Evolutionary conservation across 495 filamentous ascomycete genomes (phyloP), one percentile per base, ranked within the genome.

Genomic region (Aspergillus saccharolyticus): DNA sequence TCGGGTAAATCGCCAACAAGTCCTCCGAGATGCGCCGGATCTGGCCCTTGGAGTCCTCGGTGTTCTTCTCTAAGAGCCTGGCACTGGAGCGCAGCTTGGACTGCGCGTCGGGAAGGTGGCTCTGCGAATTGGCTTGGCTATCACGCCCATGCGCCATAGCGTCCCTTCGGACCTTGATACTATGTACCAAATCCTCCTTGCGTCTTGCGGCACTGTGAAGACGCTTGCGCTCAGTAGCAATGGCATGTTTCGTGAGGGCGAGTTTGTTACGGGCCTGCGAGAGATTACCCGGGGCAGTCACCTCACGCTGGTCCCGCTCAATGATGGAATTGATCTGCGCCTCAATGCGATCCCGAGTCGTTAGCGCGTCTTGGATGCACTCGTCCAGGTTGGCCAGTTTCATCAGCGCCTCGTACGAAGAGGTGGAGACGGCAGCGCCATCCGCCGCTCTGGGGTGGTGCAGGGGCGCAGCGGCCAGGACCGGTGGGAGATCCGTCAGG

Each of bases 381-480:
- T 91, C 88, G 57, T 96, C 91, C 42, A 98, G 75, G 53, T 90
- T 97, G 15, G 89, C 86, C 25, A 98, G 78, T 28, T 86, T 84
- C 88, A 96, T 95, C 45, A 98, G 74, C 1, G 89, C 84, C 64
- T 95, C 94, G 71, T 96, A 98, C 1, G 91, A 92, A 5, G 91
- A 90, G 1, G 89, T 94, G 0, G 77, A 65, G 53, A 84, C 61
- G 1, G 61, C 73, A 59, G 16, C 52, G 14, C 64, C 62, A 44
- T 67, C 68, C 9, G 71, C 71, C 58, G 76, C 71, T 48, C 53
- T 56, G 16, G 50, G 28, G 20, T 30, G 42, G 17, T 47, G 53
- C 15, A 58, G 56, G 49, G 63, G 62, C 48, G 57, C 64, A 44
- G 68, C 63, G 46, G 64, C 59, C 57, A 70, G 70, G 42, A 72